phyloP scores from a whole-genome alignment of 306 rosid species.

The Prunus campanulata region DNA sequence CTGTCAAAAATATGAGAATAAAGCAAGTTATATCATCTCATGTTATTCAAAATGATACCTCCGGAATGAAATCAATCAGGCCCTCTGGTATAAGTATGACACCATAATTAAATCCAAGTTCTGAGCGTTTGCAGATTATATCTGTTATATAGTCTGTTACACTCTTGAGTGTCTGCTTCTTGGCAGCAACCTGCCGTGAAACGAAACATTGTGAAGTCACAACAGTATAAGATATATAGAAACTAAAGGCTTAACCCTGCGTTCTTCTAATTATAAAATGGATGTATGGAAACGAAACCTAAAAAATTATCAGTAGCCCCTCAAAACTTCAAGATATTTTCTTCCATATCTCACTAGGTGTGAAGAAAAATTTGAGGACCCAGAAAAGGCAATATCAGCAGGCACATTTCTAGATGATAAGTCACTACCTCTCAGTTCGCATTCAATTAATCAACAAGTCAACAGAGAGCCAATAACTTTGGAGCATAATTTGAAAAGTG shows the following conservation, averaged over 20 bases:
- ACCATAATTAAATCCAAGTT: conserved; percentile 66
- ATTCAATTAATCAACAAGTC: background rate
- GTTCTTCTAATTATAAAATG: background rate
- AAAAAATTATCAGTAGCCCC: background rate
- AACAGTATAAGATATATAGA: background rate
- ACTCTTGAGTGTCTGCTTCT: conserved; percentile 78
- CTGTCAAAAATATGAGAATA: background rate
- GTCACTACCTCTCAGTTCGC: background rate
- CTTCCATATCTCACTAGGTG: background rate
- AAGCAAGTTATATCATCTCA: too few relatives aligned
- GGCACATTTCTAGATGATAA: background rate
- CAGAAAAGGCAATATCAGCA: background rate
- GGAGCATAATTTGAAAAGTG: background rate
- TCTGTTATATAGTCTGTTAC: conserved; percentile 78
- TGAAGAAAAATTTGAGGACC: background rate
- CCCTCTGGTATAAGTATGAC: conserved; percentile 92
- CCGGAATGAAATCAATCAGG: conserved; percentile 91
- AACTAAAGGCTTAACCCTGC: background rate
- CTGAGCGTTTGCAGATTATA: conserved; percentile 67
- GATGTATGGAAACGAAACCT: too few relatives aligned
- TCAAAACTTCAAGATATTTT: background rate
- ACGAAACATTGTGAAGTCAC: conserved; percentile 21
- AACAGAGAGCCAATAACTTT: background rate
- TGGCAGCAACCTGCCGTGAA: conserved; percentile 70
- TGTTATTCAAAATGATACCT: conserved; percentile 42